Evolutionary conservation across 495 filamentous ascomycete species (phyloP).

Genomic region (Talaromyces ruber): DNA sequence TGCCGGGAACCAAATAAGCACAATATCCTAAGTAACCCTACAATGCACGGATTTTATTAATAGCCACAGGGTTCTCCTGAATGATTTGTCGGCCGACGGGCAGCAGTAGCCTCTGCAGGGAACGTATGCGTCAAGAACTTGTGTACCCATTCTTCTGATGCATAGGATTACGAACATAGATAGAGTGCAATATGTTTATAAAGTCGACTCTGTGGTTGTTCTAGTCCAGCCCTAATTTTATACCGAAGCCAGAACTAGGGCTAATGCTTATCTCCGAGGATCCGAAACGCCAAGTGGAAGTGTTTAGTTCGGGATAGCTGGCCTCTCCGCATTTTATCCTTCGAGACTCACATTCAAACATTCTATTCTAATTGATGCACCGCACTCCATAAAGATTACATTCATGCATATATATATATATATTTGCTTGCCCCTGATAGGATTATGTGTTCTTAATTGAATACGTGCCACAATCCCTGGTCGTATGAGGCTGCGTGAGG

Average conservation of each 20-base stretch:
- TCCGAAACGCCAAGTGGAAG: not conserved
- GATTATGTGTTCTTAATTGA: conserved; percentile 6
- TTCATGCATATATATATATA: not conserved
- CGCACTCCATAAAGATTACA: not conserved
- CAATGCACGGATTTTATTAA: no score
- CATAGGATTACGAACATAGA: no score
- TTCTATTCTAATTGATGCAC: not conserved
- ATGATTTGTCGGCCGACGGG: no score
- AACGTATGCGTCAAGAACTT: no score
- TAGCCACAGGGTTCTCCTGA: no score
- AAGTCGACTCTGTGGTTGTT: not conserved
- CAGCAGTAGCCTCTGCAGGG: no score
- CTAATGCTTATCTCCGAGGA: not conserved
- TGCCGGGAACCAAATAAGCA: no score
- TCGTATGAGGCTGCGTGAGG: not conserved
- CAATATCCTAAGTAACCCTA: no score
- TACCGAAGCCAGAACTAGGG: not conserved
- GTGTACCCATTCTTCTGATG: no score
- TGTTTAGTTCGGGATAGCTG: conserved; percentile 1
- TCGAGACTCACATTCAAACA: not conserved
- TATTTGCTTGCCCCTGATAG: not conserved
- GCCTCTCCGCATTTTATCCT: conserved; percentile 5
- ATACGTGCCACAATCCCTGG: not conserved
- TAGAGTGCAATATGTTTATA: no score
- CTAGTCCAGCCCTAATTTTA: not conserved